These are phyloP conservation scores for Pleurotus tuber-regium DNA, from an alignment of 768 basidiomycete species.

Conservation along the genomic window DNA sequence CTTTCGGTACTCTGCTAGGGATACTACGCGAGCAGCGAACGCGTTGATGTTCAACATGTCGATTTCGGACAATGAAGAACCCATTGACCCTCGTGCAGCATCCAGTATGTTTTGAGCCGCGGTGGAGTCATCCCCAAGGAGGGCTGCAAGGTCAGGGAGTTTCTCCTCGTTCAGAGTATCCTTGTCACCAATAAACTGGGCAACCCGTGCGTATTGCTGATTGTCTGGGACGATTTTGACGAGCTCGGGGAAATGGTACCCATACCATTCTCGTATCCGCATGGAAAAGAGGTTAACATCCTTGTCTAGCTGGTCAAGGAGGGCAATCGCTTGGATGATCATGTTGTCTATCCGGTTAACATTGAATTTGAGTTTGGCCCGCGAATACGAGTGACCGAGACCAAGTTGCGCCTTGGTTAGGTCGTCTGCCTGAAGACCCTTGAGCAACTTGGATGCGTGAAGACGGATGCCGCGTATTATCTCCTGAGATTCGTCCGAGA, in stretches of 20 bases:
- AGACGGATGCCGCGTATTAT: conserved; percentile 90
- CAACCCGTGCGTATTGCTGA: conserved; percentile 85
- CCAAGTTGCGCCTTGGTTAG: conserved; percentile 93
- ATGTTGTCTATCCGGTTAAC: conserved; percentile 97
- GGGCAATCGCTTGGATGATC: conserved; percentile 99
- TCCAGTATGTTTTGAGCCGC: conserved; percentile 93
- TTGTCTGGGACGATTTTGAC: conserved; percentile 92
- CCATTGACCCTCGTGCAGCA: conserved; percentile 93
- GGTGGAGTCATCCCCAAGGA: conserved; percentile 82
- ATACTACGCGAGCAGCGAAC: conserved; percentile 88
- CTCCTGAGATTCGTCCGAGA: conserved; percentile 77
- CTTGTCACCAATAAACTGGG: conserved; percentile 88
- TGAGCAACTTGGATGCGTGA: conserved; percentile 87
- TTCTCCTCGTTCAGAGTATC: conserved; percentile 75
- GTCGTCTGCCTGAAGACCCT: conserved; percentile 85
- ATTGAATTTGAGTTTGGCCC: conserved; percentile 97
- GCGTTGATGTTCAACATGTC: conserved; percentile 95
- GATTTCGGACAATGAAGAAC: conserved; percentile 83
- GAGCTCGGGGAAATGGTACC: conserved; percentile 98
- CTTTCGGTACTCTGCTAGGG: conserved; percentile 92
- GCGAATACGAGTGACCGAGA: conserved; percentile 95
- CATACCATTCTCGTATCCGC: conserved; percentile 99
- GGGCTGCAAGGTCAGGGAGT: conserved; percentile 70
- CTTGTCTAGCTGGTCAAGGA: conserved; percentile 98
- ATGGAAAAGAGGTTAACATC: conserved; percentile 99